Evolutionary conservation across 108 stramenopile genomes (phyloP), one percentile per base, ranked within the genome.

Genomic region (Tribonema minus): DNA sequence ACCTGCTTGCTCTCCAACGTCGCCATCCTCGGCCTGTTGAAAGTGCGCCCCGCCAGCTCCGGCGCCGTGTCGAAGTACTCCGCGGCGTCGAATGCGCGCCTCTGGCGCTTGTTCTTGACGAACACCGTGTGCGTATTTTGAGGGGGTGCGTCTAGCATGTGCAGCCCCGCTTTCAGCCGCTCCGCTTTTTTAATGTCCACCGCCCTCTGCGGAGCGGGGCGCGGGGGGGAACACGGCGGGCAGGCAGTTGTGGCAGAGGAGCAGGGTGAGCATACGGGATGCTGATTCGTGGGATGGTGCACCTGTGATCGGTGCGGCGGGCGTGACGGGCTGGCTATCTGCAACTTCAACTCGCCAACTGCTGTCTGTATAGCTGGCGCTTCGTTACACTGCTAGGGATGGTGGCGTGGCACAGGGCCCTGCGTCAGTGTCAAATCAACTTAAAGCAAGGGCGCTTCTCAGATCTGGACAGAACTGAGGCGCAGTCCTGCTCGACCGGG

Each of bases 31-130:
- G 78, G 78, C 37, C 78, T 36, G 88, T 95, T 95, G 87, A 91
- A 94, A 0, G 92, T 60, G 40, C 95, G 74, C 5, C 86, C 91
- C 7, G 88, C 89, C 20, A 95, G 84, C 72, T 93, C 93, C 20
- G 93, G 93, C 36, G 89, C 61, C 0, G 93, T 93, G 70, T 91
- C 92, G 83, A 95, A 96, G 76, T 95, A 93, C 67, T 87, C 64
- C 2, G 92, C 92, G 6, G 86, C 86, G 81, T 95, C 91, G 85
- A 96, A 96, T 30, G 40, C 60, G 20, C 41, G 35, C 1, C 69
- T 61, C 31, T 67, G 67, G 29, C 58, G 29, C 46, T 76, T 67
- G 29, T 71, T 37, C 31, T 90, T 90, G 46, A 98, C 72, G 65
- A 87, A 87, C 26, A 87, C 64, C 2, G 72, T 86, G 76, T 88